These are phyloP conservation scores for Pharnaceum exiguum DNA, from an alignment of 148 eudicot species.

Conservation along the genomic window DNA sequence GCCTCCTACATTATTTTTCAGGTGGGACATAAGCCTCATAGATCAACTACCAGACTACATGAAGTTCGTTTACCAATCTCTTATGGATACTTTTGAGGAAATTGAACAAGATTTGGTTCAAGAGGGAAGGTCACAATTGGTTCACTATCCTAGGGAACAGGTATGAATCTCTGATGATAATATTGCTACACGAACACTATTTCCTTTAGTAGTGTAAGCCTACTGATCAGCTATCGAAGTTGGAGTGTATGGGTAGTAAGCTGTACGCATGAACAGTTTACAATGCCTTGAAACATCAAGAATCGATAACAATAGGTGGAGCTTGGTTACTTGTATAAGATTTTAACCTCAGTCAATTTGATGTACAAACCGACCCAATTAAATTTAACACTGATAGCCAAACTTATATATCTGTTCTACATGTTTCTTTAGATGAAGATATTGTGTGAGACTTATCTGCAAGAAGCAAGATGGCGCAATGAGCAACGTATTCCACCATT, in stretches of 20 bases:
- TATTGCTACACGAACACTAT: neutral
- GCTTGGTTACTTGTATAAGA: too few species aligned
- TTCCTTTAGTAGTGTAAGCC: neutral
- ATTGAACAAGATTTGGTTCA: conserved; percentile 16
- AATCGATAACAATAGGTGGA: too few species aligned
- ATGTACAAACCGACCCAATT: too few species aligned
- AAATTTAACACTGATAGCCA: neutral
- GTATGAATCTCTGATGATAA: conserved; percentile 14
- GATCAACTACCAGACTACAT: conserved; percentile 26
- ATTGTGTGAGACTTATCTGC: conserved; percentile 7
- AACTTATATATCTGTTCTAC: neutral
- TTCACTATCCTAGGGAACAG: conserved; percentile 6
- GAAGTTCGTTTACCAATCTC: conserved; percentile 10
- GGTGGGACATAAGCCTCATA: conserved; percentile 23
- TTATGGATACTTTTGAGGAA: conserved; percentile 16
- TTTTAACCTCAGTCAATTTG: too few species aligned
- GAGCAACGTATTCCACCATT: conserved; percentile 7
- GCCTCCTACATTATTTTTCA: neutral
- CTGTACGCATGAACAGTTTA: too few species aligned
- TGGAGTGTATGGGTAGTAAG: too few species aligned
- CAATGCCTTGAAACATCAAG: too few species aligned
- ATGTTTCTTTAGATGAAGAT: conserved; percentile 12
- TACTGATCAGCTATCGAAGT: too few species aligned
- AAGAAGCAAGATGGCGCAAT: conserved; percentile 23
- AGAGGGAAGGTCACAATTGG: conserved; percentile 14